Evolutionary conservation across 805 yeast species (phyloP).

Genomic region (Tetrapisispora arboricola): DNA sequence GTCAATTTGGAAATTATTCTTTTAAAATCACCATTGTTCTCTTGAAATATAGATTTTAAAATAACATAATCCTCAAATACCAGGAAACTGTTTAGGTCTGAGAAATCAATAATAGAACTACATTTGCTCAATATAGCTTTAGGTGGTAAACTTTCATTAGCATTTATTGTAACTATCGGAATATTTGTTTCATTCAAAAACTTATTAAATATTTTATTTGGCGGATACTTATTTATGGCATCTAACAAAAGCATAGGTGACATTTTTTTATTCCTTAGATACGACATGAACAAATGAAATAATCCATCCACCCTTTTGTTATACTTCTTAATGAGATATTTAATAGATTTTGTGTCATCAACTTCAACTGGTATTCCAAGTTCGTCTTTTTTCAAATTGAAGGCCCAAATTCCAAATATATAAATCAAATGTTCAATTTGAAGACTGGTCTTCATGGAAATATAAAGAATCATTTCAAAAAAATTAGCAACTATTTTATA

Average conservation of each 20-base stretch:
- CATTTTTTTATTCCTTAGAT: conserved; percentile 33
- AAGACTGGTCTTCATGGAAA: conserved; percentile 66
- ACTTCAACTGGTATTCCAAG: no score
- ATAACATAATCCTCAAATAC: conserved; percentile 71
- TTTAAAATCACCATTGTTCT: conserved; percentile 34
- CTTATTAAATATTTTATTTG: conserved; percentile 23
- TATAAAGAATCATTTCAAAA: conserved; percentile 62
- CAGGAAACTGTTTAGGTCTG: conserved; percentile 56
- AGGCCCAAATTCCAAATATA: conserved; percentile 85
- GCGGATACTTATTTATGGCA: conserved; percentile 67
- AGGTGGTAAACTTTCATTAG: conserved; percentile 35
- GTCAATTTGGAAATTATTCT: conserved; percentile 55
- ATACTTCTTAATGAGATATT: conserved; percentile 39
- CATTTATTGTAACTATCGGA: conserved; percentile 53
- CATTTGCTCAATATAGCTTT: conserved; percentile 50
- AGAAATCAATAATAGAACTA: conserved; percentile 52
- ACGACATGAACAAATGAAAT: conserved; percentile 68
- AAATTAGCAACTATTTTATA: conserved; percentile 84
- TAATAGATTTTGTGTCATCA: conserved; percentile 33
- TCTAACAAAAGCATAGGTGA: conserved; percentile 37
- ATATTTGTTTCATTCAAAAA: conserved; percentile 34
- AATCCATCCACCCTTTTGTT: conserved; percentile 46
- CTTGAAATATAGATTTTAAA: conserved; percentile 60
- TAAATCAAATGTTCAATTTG: conserved; percentile 72
- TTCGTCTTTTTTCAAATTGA: no score